Evolutionary conservation across 2,329 filamentous ascomycete species (phyloP), one percentile per base, ranked within the genome.

Genomic region (Verticillium isaacii): DNA sequence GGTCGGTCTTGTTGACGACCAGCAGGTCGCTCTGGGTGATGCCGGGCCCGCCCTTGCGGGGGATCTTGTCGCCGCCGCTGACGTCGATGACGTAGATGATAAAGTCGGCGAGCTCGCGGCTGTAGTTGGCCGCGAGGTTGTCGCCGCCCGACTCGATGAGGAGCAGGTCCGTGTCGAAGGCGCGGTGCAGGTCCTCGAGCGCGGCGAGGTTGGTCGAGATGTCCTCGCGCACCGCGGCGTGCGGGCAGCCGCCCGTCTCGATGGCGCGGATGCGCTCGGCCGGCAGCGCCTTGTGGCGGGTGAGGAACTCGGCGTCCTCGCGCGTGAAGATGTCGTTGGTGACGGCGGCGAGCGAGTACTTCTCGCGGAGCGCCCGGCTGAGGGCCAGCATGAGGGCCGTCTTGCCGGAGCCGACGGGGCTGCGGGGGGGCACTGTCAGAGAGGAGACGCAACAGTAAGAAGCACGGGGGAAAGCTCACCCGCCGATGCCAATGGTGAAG

Each of bases 41-140:
- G 1, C 95, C 95, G 0, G 95, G 95, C 0, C 95, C 95, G 32
- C 95, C 95, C 80, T 99, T 99, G 32, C 95, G 80, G 0, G 95
- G 95, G 58, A 99, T 89, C 84, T 99, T 99, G 77, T 99, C 95
- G 14, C 95, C 95, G 25, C 95, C 95, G 61, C 89, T 91, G 19
- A 99, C 95, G 76, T 99, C 95, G 69, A 99, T 98, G 34, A 99
- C 95, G 75, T 99, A 99, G 77, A 99, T 89, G 77, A 99, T 99
- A 75, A 91, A 99, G 76, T 99, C 95, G 1, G 95, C 95, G 67
- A 99, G 82, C 78, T 99, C 95, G 62, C 95, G 85, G 61, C 87
- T 91, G 83, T 99, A 99, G 81, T 99, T 99, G 4, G 95, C 95
- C 0, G 95, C 95, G 1, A 99, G 85, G 75, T 99, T 99, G 75